These are phyloP conservation scores for Zasmidium cellare DNA, from an alignment of 2,329 filamentous ascomycete species.

Conservation along the genomic window DNA sequence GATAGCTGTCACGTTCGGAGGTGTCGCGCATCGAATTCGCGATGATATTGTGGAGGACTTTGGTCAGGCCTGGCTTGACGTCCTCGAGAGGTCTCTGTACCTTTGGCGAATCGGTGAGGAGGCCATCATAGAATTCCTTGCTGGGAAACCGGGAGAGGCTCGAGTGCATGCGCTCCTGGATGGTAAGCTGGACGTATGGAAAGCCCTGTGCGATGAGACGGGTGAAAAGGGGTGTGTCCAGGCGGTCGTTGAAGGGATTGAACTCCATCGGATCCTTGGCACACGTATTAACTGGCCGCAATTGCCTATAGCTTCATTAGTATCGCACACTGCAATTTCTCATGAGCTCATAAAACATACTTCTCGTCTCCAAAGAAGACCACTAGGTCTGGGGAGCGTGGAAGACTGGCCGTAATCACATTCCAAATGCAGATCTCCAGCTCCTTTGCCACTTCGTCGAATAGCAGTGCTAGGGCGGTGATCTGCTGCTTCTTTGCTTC, in stretches of 20 bases:
- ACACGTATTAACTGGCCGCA: background rate
- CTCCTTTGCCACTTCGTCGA: constrained; percentile 22
- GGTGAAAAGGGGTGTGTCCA: background rate
- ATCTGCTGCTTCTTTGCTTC: too few relatives aligned
- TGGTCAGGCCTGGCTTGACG: background rate
- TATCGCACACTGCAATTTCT: too few relatives aligned
- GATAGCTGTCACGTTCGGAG: too few relatives aligned
- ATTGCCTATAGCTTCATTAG: background rate
- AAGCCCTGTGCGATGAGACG: constrained; percentile 4
- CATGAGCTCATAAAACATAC: too few relatives aligned
- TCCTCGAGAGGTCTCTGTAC: background rate
- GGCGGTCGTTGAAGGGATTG: constrained; percentile 2
- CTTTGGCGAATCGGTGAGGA: background rate
- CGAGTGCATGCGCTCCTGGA: constrained; percentile 6
- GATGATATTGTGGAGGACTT: background rate
- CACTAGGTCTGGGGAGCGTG: background rate
- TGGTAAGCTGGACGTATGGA: constrained; percentile 1
- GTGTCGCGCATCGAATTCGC: too few relatives aligned
- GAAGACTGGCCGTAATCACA: background rate
- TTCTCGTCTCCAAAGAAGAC: constrained; percentile 7
- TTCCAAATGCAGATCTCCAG: constrained; percentile 20
- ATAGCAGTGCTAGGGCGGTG: too few relatives aligned
- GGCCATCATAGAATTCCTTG: constrained; percentile 1
- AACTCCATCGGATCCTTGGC: background rate
- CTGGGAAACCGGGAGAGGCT: background rate